These are phyloP conservation scores for Debaryomyces sp. DNA, from an alignment of 1,139 yeast genomes.

Conservation along the genomic window DNA sequence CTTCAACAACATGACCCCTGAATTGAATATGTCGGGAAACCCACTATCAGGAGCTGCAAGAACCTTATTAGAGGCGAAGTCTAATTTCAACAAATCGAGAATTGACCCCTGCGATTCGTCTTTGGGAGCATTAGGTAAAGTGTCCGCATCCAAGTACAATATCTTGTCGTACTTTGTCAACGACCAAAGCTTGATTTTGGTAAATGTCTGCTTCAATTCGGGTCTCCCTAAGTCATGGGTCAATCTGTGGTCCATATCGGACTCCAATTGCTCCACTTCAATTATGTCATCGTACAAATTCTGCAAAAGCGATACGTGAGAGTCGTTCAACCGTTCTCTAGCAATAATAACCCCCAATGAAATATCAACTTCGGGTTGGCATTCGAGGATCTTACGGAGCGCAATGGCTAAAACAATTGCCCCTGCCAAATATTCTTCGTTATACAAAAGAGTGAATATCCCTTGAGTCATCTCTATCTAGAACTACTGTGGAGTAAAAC, in stretches of 20 bases:
- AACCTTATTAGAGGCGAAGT: conserved; percentile 42
- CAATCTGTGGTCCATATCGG: conserved; percentile 30
- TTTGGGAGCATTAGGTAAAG: conserved; percentile 56
- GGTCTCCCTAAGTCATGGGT: conserved; percentile 59
- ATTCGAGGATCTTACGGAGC: conserved; percentile 24
- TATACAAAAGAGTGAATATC: conserved; percentile 66
- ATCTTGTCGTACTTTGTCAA: conserved; percentile 56
- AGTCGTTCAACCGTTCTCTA: conserved; percentile 25
- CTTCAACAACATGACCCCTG: conserved; percentile 74
- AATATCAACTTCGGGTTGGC: conserved; percentile 15
- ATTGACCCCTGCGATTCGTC: conserved; percentile 42
- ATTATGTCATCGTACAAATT: conserved; percentile 34
- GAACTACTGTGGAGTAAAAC: neutral
- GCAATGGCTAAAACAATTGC: conserved; percentile 63
- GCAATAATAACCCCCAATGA: conserved; percentile 42
- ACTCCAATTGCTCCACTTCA: conserved; percentile 31
- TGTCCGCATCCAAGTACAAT: conserved; percentile 82
- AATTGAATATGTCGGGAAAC: conserved; percentile 94
- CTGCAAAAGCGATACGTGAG: conserved; percentile 31
- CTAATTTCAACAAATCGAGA: conserved; percentile 32
- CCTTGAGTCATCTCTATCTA: conserved; percentile 41
- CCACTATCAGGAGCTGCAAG: conserved; percentile 91
- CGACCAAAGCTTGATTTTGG: conserved; percentile 77
- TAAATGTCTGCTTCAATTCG: conserved; percentile 69
- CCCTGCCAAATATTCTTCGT: conserved; percentile 74